Evolutionary conservation across 306 rosid genomes (phyloP), one percentile per base, ranked within the genome.

Genomic region (Pyrus bretschneideri): DNA sequence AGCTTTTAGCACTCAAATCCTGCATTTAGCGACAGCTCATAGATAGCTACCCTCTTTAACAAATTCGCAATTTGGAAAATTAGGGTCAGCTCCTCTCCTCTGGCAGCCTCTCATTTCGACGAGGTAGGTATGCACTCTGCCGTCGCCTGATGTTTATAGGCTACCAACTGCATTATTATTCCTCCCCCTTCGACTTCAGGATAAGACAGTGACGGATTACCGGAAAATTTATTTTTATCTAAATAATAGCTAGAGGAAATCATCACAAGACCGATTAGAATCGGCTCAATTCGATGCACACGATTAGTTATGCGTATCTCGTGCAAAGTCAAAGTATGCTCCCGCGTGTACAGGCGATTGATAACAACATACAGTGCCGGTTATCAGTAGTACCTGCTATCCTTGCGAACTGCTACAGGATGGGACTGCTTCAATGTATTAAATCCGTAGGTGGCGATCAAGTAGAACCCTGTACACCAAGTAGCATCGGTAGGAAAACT

Each of bases 1-100:
- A 60, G 38, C 83, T 83, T 83, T 83, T 76, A 67, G 81, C 70
- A 71, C 71, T 79, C 23, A 79, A 71, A 60, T 52, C 78, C 68
- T 33, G n/a, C 72, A 75, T 49, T 74, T 4, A 31, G 38, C 55
- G 19, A 71, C 80, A 70, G 80, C 83, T 63, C 61, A 45, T 9
- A 21, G 5, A 33, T 72, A 52, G 35, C 55, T 33, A 63, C 6
- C 19, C 5, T 2, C 9, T 38, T 38, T 13, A 11, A 44, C 13
- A 44, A 44, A 3, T 11, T 44, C 49, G 4, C 0, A 11, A 44
- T 44, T 44, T 3, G 14, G 49, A 11, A 44, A 44, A 44, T 44
- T 44, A 44, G 49, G 49, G 49, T 44, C 49, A 44, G 23, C 58
- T 58, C 52, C 65, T n/a, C 70, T 45, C 40, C 58, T 29, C 19